Evolutionary conservation across 2,329 filamentous ascomycete genomes (phyloP).

Genomic region (Paradendryphiella salina): DNA sequence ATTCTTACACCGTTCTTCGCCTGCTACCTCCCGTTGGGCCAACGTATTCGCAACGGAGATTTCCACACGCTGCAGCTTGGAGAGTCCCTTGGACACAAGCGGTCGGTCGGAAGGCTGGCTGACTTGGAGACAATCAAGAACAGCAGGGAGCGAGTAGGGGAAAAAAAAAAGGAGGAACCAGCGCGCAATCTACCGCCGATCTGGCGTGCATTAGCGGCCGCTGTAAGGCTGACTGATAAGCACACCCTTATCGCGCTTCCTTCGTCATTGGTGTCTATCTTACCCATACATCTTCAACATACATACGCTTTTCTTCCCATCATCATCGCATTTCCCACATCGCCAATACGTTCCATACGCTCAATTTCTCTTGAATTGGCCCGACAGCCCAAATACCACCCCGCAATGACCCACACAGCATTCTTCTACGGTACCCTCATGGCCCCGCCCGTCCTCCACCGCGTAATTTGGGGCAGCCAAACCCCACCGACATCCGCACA

Average conservation of each 20-base stretch:
- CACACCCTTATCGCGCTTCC: conserved; percentile 10
- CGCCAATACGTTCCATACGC: too few relatives aligned
- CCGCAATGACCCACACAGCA: conserved; percentile 52
- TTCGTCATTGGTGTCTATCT: too few relatives aligned
- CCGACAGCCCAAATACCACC: neutral
- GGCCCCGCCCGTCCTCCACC: conserved; percentile 83
- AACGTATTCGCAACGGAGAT: too few relatives aligned
- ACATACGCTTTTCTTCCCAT: too few relatives aligned
- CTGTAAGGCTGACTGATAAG: conserved; percentile 16
- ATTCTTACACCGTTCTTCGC: neutral
- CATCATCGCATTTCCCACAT: too few relatives aligned
- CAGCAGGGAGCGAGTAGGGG: neutral
- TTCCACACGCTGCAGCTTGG: too few relatives aligned
- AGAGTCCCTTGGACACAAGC: too few relatives aligned
- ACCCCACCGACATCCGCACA: conserved; percentile 55
- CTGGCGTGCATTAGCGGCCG: conserved; percentile 34
- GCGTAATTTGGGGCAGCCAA: conserved; percentile 71
- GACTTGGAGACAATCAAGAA: too few relatives aligned
- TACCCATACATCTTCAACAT: too few relatives aligned
- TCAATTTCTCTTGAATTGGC: too few relatives aligned
- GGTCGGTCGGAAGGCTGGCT: too few relatives aligned
- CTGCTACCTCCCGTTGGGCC: too few relatives aligned
- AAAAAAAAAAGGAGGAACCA: conserved; percentile 5
- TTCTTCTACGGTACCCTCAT: conserved; percentile 77
- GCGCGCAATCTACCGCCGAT: conserved; percentile 5